A percentile compares a stretch with the other conserved stretches of the same genome.
Evolutionary conservation across 2,329 filamentous ascomycete species (phyloP).

Genomic region (Fusarium goolgardi): DNA sequence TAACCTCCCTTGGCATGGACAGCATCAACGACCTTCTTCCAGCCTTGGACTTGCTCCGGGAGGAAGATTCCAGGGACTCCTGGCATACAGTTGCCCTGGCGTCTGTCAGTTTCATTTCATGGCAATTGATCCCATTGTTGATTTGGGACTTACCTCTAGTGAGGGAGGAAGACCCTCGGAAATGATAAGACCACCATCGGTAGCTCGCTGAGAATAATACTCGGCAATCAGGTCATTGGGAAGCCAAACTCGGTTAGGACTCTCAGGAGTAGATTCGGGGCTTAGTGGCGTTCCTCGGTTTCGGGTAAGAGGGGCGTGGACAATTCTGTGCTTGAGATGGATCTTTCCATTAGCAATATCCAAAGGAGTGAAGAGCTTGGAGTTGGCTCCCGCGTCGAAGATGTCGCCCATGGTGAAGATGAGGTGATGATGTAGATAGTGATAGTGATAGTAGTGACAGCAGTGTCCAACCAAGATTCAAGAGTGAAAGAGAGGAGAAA

Average conservation of each 20-base stretch:
- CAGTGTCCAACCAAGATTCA: neutral
- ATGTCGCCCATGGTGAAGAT: constrained; percentile 29
- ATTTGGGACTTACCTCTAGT: constrained; percentile 44
- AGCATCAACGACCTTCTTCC: constrained; percentile 68
- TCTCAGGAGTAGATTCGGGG: constrained; percentile 57
- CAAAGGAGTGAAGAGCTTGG: constrained; percentile 50
- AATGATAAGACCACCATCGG: constrained; percentile 56
- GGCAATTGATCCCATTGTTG: rapidly evolving
- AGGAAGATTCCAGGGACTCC: constrained; percentile 70
- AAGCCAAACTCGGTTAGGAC: constrained; percentile 55
- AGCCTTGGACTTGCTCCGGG: constrained; percentile 64
- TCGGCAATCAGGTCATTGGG: constrained; percentile 55
- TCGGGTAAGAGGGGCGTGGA: constrained; percentile 64
- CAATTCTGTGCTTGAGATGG: constrained; percentile 62
- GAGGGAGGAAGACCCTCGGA: constrained; percentile 62
- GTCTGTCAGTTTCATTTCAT: neutral
- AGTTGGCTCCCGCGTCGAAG: constrained; percentile 17
- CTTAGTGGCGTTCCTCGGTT: constrained; percentile 62
- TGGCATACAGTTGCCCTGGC: constrained; percentile 49
- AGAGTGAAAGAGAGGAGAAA: neutral
- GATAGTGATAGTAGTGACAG: neutral
- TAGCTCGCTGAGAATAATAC: constrained; percentile 59
- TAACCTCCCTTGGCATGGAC: constrained; percentile 71
- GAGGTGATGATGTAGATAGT: neutral
- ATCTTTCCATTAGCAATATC: constrained; percentile 57